Percentiles rank a stretch among this genome's conserved stretches.
These are phyloP conservation scores for Boletales sp. DNA, from an alignment of 768 basidiomycete species.

Conservation along the genomic window DNA sequence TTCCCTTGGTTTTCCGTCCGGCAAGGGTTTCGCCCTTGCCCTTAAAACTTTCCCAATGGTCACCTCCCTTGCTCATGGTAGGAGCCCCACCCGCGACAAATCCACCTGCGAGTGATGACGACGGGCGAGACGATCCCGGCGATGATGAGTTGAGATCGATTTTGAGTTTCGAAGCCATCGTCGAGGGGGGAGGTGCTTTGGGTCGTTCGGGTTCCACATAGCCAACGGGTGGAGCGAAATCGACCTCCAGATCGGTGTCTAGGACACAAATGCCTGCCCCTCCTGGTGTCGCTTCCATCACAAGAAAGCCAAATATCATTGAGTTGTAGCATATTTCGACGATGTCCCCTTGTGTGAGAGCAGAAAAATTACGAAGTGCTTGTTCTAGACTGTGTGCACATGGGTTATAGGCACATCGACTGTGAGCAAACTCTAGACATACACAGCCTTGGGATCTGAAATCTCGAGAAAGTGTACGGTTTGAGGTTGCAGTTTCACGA, in stretches of 20 bases:
- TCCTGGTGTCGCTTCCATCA: constrained; percentile 90
- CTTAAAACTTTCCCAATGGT: constrained; percentile 94
- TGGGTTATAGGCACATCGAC: neutral
- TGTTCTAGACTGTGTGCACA: constrained; percentile 73
- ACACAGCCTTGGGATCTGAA: constrained; percentile 98
- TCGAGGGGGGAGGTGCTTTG: constrained; percentile 73
- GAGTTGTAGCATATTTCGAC: constrained; percentile 98
- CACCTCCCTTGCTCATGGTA: constrained; percentile 70
- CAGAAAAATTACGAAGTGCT: constrained; percentile 88
- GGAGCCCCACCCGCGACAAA: constrained; percentile 50
- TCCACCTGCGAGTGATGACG: constrained; percentile 67
- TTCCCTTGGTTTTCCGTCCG: constrained; percentile 93
- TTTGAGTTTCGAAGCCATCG: constrained; percentile 96
- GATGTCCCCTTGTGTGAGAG: constrained; percentile 91
- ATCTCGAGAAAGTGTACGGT: constrained; percentile 93
- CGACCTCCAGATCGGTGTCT: constrained; percentile 97
- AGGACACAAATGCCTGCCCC: constrained; percentile 85
- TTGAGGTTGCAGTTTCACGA: constrained; percentile 97
- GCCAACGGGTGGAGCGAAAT: constrained; percentile 89
- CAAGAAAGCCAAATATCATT: constrained; percentile 89
- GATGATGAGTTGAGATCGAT: constrained; percentile 88
- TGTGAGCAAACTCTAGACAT: constrained; percentile 32
- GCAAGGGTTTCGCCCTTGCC: constrained; percentile 89
- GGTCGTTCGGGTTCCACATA: constrained; percentile 93
- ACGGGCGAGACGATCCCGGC: constrained; percentile 81